A percentile compares a stretch with the other conserved stretches of the same genome.
Evolutionary conservation across 768 basidiomycete genomes (phyloP).

Genomic region (Xerocomus spinulosus): DNA sequence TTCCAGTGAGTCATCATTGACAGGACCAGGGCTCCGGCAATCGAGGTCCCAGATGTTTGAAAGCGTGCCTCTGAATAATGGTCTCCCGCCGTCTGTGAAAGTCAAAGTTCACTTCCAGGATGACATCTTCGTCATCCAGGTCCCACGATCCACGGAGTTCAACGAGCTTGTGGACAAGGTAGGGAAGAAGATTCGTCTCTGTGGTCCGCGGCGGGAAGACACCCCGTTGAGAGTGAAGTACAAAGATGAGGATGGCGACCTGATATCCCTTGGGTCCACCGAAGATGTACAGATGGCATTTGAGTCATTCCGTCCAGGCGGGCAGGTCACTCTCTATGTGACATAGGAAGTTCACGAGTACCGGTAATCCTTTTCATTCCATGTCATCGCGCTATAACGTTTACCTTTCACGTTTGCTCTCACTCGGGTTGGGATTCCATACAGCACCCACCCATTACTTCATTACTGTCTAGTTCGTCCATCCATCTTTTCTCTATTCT

Average conservation of each 20-base stretch:
- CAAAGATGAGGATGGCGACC: constrained; percentile 88
- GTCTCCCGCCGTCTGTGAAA: constrained; percentile 56
- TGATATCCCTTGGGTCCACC: constrained; percentile 82
- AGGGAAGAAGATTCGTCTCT: constrained; percentile 87
- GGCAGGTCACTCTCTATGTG: constrained; percentile 78
- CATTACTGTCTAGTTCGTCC: constrained; percentile 17
- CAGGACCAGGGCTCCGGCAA: constrained; percentile 49
- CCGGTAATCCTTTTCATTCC: background rate
- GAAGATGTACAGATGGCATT: constrained; percentile 96
- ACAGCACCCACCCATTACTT: constrained; percentile 1
- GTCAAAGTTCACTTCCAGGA: constrained; percentile 94
- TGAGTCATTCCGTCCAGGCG: constrained; percentile 73
- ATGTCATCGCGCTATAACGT: constrained; percentile 2
- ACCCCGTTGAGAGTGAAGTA: constrained; percentile 84
- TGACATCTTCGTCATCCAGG: constrained; percentile 93
- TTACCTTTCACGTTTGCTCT: constrained; percentile 11
- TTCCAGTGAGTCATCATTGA: constrained; percentile 80
- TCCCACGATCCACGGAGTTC: constrained; percentile 74
- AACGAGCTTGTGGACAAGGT: constrained; percentile 85
- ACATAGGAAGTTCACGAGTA: constrained; percentile 41
- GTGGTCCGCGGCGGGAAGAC: constrained; percentile 76
- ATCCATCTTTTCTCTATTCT: constrained; percentile 12
- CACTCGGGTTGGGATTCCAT: constrained; percentile 9
- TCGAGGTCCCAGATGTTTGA: constrained; percentile 55
- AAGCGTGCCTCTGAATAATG: constrained; percentile 30